A percentile compares a stretch with the other conserved stretches of the same genome.
Evolutionary conservation across 2,329 filamentous ascomycete genomes (phyloP).

Genomic region (Metarhizium guizhouense): DNA sequence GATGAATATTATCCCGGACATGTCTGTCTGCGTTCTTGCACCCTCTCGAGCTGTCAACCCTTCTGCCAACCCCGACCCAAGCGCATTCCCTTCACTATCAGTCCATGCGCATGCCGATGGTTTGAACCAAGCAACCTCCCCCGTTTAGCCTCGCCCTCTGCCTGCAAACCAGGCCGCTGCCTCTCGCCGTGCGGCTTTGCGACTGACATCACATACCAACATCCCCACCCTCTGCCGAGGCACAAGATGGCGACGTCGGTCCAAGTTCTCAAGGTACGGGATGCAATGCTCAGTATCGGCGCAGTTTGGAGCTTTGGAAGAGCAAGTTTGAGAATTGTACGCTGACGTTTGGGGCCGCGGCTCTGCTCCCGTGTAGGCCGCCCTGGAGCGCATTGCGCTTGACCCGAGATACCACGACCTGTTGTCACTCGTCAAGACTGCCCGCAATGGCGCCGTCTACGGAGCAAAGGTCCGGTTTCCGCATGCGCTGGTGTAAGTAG

Average conservation of each 20-base stretch:
- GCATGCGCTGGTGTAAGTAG: conserved; percentile 72
- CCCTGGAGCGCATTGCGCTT: conserved; percentile 67
- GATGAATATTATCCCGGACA: background rate
- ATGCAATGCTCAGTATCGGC: background rate
- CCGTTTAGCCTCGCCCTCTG: background rate
- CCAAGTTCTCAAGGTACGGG: conserved; percentile 20
- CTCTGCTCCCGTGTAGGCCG: conserved; percentile 38
- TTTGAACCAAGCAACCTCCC: background rate
- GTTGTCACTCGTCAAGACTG: conserved; percentile 79
- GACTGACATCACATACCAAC: background rate
- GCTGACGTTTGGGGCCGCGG: background rate
- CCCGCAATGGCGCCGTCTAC: conserved; percentile 95
- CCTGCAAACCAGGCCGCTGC: background rate
- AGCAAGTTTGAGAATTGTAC: background rate
- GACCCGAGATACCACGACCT: conserved; percentile 80
- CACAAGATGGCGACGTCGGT: conserved; percentile 18
- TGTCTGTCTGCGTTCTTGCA: background rate
- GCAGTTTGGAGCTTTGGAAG: background rate
- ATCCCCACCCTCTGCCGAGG: conserved; percentile 13
- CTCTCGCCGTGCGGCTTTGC: background rate
- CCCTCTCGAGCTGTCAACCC: background rate
- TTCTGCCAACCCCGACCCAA: background rate
- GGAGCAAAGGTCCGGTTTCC: conserved; percentile 97
- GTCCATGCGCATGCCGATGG: background rate
- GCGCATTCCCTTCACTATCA: background rate